phyloP scores from a whole-genome alignment of 768 basidiomycete species.

The Lentinula guzmanii region DNA sequence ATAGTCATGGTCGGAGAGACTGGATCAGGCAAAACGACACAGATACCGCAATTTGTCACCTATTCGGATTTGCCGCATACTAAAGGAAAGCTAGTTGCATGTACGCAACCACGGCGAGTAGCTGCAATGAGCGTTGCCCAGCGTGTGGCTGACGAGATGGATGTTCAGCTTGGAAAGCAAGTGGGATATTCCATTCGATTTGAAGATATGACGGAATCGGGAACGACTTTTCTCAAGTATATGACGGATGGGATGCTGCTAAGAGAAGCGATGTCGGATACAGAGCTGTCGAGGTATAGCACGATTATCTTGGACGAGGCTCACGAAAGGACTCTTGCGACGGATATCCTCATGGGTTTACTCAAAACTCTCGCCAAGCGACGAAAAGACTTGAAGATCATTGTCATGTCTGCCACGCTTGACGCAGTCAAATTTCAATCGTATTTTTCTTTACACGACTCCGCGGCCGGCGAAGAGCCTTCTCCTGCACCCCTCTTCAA shows the following conservation, averaged over 20 bases:
- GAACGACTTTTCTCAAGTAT: slow-evolving; percentile 95
- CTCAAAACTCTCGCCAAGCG: slow-evolving; percentile 79
- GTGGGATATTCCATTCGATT: slow-evolving; percentile 99
- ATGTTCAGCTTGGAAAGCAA: slow-evolving; percentile 88
- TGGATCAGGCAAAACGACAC: slow-evolving; percentile 20
- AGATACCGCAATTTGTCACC: slow-evolving; percentile 92
- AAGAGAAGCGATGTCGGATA: slow-evolving; percentile 98
- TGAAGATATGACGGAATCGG: slow-evolving; percentile 90
- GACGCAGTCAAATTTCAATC: slow-evolving; percentile 96
- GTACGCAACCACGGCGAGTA: slow-evolving; percentile 94
- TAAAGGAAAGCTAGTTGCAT: slow-evolving; percentile 87
- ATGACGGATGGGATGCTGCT: slow-evolving; percentile 99
- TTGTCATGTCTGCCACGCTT: slow-evolving; percentile 97
- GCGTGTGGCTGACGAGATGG: slow-evolving; percentile 99
- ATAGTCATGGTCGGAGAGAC: slow-evolving; percentile 93
- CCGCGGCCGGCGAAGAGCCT: slow-evolving; percentile 21
- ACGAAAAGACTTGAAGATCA: slow-evolving; percentile 89
- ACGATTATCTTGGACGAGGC: slow-evolving; percentile 99
- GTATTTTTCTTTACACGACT: slow-evolving; percentile 63
- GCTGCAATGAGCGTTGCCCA: slow-evolving; percentile 98
- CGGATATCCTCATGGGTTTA: slow-evolving; percentile 97
- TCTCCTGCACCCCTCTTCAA: slow-evolving; percentile 71
- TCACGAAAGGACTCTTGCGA: slow-evolving; percentile 95
- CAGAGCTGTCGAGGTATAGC: slow-evolving; percentile 81
- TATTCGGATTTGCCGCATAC: slow-evolving; percentile 91